These are phyloP conservation scores for Huntiella decipiens DNA, from an alignment of 2,329 filamentous ascomycete species.

Conservation along the genomic window DNA sequence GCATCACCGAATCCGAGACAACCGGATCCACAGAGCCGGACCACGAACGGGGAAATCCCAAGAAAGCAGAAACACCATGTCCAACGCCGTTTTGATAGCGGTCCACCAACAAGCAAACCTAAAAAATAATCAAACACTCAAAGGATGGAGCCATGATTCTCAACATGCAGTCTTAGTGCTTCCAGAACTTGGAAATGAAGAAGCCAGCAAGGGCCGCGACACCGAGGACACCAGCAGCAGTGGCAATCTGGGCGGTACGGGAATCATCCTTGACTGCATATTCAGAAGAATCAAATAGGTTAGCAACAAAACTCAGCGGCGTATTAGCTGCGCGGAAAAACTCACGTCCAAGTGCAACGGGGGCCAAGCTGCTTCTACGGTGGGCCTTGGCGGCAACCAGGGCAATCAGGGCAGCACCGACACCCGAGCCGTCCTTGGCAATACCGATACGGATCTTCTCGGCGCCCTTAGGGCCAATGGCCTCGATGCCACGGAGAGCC, in stretches of 20 bases:
- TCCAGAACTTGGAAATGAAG: slow-evolving; percentile 13
- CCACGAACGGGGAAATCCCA: neutral
- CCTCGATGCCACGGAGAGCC: slow-evolving; percentile 54
- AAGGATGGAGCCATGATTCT: slow-evolving; percentile 2
- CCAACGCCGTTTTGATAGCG: slow-evolving; percentile 8
- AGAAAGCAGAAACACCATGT: neutral
- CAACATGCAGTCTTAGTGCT: neutral
- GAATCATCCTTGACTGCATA: slow-evolving; percentile 17
- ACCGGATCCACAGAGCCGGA: neutral
- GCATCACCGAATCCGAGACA: too few species aligned
- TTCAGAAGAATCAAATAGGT: neutral
- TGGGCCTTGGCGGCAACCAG: slow-evolving; percentile 48
- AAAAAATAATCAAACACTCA: slow-evolving; percentile 2
- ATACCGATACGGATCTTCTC: slow-evolving; percentile 84
- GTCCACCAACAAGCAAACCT: too few species aligned
- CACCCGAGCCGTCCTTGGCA: slow-evolving; percentile 87
- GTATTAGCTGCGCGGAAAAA: neutral
- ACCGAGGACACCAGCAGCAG: slow-evolving; percentile 20
- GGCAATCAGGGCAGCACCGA: slow-evolving; percentile 64
- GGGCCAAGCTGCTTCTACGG: slow-evolving; percentile 9
- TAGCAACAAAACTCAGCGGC: neutral
- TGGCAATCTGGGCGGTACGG: slow-evolving; percentile 17
- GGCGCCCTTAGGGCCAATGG: slow-evolving; percentile 61
- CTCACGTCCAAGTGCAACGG: slow-evolving; percentile 7
- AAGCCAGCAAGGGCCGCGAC: slow-evolving; percentile 21